Conservation (phyloP, 495 filamentous ascomycete genomes). For the Apiosordaria backusii region DNA sequence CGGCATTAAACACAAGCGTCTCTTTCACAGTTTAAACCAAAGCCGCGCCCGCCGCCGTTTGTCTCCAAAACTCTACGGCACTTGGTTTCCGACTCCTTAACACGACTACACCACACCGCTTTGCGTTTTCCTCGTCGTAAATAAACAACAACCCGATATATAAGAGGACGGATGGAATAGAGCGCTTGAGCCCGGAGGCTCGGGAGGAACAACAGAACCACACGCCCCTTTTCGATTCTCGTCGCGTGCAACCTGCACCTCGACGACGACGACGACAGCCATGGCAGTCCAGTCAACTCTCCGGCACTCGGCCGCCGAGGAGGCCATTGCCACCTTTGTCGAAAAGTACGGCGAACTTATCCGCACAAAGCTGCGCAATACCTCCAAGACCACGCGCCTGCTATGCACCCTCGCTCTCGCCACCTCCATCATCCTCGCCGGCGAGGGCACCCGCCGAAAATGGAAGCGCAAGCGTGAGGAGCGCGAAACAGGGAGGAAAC, state of each 20-base stretch:
- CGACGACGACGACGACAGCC: background rate
- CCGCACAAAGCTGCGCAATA: slow-evolving; percentile 55
- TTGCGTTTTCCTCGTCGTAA: background rate
- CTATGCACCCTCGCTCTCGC: slow-evolving; percentile 70
- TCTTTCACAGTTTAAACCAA: background rate
- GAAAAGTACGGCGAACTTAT: slow-evolving; percentile 62
- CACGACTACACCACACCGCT: slow-evolving; percentile 1
- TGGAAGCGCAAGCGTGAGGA: slow-evolving; percentile 68
- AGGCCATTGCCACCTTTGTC: slow-evolving; percentile 66
- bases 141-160: background rate
- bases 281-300: slow-evolving; percentile 91
- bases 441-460: slow-evolving; percentile 72
- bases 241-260: background rate
- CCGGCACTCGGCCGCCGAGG: slow-evolving; percentile 57
- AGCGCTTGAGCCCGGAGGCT: slow-evolving; percentile 19
- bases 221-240: background rate
- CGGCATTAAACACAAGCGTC: slow-evolving; percentile 8
- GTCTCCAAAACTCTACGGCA: background rate
- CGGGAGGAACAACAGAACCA: slow-evolving; percentile 13
- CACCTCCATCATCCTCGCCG: slow-evolving; percentile 69
- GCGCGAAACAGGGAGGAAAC: slow-evolving; percentile 68
- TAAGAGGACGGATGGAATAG: slow-evolving; percentile 19
- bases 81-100: background rate
- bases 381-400: slow-evolving; percentile 65
- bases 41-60: background rate